Evolutionary conservation across 2,329 filamentous ascomycete genomes (phyloP), one percentile per base, ranked within the genome.

Genomic region (Zymoseptoria passerinii): DNA sequence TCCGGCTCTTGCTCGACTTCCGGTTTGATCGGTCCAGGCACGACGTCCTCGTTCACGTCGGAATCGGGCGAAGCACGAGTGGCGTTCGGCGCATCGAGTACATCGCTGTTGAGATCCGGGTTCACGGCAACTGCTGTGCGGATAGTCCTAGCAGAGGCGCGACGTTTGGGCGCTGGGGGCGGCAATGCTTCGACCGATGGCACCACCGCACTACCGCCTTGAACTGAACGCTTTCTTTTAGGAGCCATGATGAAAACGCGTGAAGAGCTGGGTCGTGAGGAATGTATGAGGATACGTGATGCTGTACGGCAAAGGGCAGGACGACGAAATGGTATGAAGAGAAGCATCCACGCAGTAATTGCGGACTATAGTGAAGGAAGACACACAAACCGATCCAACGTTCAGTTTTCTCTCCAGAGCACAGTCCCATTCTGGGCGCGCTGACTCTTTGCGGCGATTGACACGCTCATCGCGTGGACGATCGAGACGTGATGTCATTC

Each of bases 1-100:
- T 72, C 72, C 5, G 61, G 61, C 55, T 53, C 54, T 6, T 44
- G 29, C 18, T 54, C 56, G 19, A 61, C 54, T 49, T 69, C 66
- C 8, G 56, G 53, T 48, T 69, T 66, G n/a, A 68, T 55, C 4
- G 52, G 53, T 0, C 60, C 65, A 56, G 70, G 68, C 1, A 67
- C 65, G 35, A 73, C 64, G 1, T 66, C 63, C 52, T 65, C 62
- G 29, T 72, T 68, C 10, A 72, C 65, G 28, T 68, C 72, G 60
- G 70, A 70, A 59, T 78, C 76, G 16, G 76, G 76, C 53, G 76
- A 78, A 48, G 76, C 75, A 49, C 75, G 70, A 48, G 73, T 64
- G 10, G 76, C 75, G 59, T 71, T 68, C 4, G 73, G 68, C 4
- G 73, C 75, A 60, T 78, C 76, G 8, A 77, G 56, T 18, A 78